Evolutionary conservation across 345 rosid species (phyloP), one percentile per base, ranked within the genome.

Genomic region (Salix dunnii): DNA sequence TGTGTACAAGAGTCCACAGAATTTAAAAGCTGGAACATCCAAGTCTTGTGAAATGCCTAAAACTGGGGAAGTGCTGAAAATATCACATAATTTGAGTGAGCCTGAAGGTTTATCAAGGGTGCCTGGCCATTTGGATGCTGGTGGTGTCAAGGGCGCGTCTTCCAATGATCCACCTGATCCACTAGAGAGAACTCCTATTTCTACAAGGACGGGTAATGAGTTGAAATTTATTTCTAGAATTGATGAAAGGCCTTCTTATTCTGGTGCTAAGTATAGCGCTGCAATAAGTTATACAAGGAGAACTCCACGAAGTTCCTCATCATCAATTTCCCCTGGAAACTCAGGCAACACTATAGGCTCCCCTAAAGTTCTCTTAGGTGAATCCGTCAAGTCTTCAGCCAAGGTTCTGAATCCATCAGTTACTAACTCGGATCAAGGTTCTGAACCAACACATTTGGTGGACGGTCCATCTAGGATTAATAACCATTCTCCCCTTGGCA

Each of bases 251-350:
- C 67, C 89, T 72, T 65, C 70, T 42, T 31, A 67, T 28, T 75
- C 74, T 60, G 74, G 48, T 68, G 72, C 80, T 27, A 80, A 73
- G 81, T 74, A 65, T 49, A 72, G 71, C 77, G 78, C 80, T 23
- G 3, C 64, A 49, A 42, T 42, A 11, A 87, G 83, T 82, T 88
- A 88, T 82, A 71, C 87, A 63, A 88, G 93, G 83, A 90, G 82
- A 82, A 76, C 84, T n/a, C 82, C 78, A 49, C 77, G 61, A 73
- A 87, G 68, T 70, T 80, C 86, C 18, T 68, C 89, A 36, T 79
- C 76, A 42, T 76, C 90, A 76, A 40, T 78, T 65, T 87, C 78
- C 77, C 72, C 81, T 53, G 81, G 79, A 58, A 83, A 81, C 68
- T 78, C 83, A 16, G 74, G 82, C 73, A 74, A 66, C 64, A 65